Percentiles rank a stretch among this genome's conserved stretches.
Evolutionary conservation across 306 rosid species (phyloP).

Genomic region (Casuarina cunninghamiana): DNA sequence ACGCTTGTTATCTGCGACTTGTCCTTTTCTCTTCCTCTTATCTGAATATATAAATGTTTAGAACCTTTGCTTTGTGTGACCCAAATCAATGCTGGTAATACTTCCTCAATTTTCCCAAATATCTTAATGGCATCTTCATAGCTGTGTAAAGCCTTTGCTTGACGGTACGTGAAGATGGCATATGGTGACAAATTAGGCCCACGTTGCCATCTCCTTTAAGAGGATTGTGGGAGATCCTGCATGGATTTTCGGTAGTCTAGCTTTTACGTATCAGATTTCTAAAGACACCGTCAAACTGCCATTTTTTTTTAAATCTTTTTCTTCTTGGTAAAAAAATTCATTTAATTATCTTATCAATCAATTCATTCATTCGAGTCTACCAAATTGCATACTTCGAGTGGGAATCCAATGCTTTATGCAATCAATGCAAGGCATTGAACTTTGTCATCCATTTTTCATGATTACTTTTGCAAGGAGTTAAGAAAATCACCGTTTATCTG

Average conservation of each 20-base stretch:
- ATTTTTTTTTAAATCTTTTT: not conserved
- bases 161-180: not conserved
- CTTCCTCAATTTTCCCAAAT: conserved; percentile 16
- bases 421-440: conserved; percentile 4
- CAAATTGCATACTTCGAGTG: not conserved
- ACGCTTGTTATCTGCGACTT: conserved; percentile 44
- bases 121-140: conserved; percentile 23
- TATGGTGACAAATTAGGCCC: not conserved
- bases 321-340: not conserved
- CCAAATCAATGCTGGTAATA: not conserved
- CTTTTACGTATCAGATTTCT: not conserved
- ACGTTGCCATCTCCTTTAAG: not conserved
- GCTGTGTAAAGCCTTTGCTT: conserved; percentile 20
- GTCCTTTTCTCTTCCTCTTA: conserved; percentile 42
- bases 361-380: not conserved
- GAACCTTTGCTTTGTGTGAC: conserved; percentile 29
- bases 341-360: not conserved
- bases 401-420: conserved; percentile 25
- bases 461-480: conserved; percentile 13
- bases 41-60: conserved; percentile 26
- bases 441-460: conserved; percentile 9
- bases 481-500: not conserved
- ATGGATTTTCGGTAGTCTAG: not conserved
- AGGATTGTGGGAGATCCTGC: not conserved
- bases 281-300: not conserved